Percentiles rank a stretch among this genome's conserved stretches.
phyloP scores from a whole-genome alignment of 305 asterid genomes.

The Lippia alba region DNA sequence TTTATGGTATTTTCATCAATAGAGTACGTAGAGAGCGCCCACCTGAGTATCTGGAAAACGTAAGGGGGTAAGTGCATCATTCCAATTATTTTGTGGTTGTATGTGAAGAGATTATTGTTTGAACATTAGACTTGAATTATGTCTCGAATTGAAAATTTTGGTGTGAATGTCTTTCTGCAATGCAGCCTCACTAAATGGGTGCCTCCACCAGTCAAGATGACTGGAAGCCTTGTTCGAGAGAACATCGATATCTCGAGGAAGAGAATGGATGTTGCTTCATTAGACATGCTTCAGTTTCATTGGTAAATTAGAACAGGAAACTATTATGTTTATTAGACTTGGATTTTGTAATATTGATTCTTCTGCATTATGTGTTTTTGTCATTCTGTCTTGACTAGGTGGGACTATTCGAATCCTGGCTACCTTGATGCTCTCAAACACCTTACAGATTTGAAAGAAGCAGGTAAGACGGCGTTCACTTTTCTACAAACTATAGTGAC shows the following conservation, averaged over 20 bases:
- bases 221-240: constrained; percentile 73
- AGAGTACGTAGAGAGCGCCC: constrained; percentile 96
- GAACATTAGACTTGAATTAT: neutral
- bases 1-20: constrained; percentile 87
- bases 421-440: constrained; percentile 96
- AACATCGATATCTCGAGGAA: constrained; percentile 76
- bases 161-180: constrained; percentile 27
- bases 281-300: constrained; percentile 99
- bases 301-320: constrained; percentile 51
- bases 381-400: constrained; percentile 58
- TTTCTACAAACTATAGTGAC: constrained; percentile 21
- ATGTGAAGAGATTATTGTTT: neutral
- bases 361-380: constrained; percentile 9
- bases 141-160: constrained; percentile 8
- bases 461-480: constrained; percentile 59
- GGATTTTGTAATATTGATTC: neutral
- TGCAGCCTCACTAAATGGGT: constrained; percentile 98
- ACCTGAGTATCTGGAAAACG: constrained; percentile 82
- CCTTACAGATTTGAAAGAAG: constrained; percentile 93
- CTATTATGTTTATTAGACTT: neutral
- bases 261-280: constrained; percentile 89
- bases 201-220: constrained; percentile 99
- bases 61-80: constrained; percentile 71
- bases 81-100: neutral
- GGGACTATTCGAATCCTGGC: constrained; percentile 93